A percentile compares a stretch with the other conserved stretches of the same genome.
These are phyloP conservation scores for Polytrichum commune DNA, from an alignment of 225 moss, liverwort and hornwort genomes.

Conservation along the genomic window DNA sequence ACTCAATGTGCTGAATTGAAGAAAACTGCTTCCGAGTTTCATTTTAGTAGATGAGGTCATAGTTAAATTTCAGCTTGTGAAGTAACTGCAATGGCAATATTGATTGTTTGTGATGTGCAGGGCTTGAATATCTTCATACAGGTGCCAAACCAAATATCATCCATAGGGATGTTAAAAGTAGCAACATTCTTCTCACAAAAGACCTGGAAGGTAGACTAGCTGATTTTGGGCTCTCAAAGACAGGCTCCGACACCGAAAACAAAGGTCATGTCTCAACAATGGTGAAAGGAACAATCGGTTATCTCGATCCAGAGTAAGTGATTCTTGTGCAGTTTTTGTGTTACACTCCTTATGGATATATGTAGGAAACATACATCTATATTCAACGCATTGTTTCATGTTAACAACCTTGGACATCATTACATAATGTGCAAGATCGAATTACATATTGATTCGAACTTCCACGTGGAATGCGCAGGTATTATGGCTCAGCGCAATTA, in stretches of 20 bases:
- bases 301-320: constrained; percentile 19
- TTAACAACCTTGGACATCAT: neutral
- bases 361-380: neutral
- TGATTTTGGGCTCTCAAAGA: constrained; percentile 16
- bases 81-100: neutral
- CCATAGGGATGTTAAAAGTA: constrained; percentile 14
- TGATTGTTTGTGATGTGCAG: neutral
- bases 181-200: constrained; percentile 15
- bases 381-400: neutral
- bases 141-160: constrained; percentile 2
- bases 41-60: neutral
- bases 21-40: neutral
- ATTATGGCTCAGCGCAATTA: neutral
- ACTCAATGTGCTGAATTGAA: neutral
- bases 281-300: constrained; percentile 16
- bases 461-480: neutral
- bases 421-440: neutral
- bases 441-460: neutral
- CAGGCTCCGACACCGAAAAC: neutral
- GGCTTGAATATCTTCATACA: constrained; percentile 16
- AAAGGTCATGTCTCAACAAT: constrained; percentile 2
- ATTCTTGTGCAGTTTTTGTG: too few species aligned
- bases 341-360: too few species aligned
- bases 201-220: constrained; percentile 13
- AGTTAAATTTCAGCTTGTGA: neutral